Percentiles rank a stretch among this genome's conserved stretches.
Evolutionary conservation across 257 asterid species (phyloP).

Genomic region (Asclepias syriaca): DNA sequence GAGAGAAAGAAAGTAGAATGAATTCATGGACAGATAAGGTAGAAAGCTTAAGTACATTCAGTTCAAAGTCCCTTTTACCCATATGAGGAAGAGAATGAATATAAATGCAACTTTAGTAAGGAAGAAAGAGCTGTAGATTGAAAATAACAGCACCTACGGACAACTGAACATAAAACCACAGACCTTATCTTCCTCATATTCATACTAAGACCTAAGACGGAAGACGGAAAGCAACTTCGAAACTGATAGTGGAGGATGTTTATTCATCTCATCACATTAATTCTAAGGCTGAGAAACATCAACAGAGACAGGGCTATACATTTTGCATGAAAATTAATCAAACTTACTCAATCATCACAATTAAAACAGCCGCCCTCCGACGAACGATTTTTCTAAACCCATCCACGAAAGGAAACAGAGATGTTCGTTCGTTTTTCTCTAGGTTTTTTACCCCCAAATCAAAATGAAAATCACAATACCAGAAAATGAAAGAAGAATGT

Average conservation of each 20-base stretch:
- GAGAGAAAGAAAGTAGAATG: slow-evolving; percentile 7
- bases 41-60: neutral
- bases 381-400: neutral
- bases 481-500: neutral
- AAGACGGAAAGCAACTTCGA: slow-evolving; percentile 9
- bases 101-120: slow-evolving; percentile 22
- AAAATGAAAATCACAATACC: neutral
- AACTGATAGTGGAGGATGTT: slow-evolving; percentile 6
- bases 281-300: slow-evolving; percentile 10
- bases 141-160: slow-evolving; percentile 40
- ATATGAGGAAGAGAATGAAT: slow-evolving; percentile 30
- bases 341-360: neutral
- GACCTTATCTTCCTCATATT: slow-evolving; percentile 18
- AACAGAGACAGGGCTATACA: slow-evolving; percentile 4
- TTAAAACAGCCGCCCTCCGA: neutral
- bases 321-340: slow-evolving; percentile 15
- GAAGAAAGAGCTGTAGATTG: slow-evolving; percentile 29
- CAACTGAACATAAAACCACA: slow-evolving; percentile 18
- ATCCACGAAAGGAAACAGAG: slow-evolving; percentile 6
- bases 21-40: neutral
- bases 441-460: slow-evolving; percentile 3
- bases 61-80: slow-evolving; percentile 1
- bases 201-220: slow-evolving; percentile 10
- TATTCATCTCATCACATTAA: neutral
- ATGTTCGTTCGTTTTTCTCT: neutral